Conservation (phyloP, 1,284 basidiomycete species). For the Ganoderma multipileum region DNA sequence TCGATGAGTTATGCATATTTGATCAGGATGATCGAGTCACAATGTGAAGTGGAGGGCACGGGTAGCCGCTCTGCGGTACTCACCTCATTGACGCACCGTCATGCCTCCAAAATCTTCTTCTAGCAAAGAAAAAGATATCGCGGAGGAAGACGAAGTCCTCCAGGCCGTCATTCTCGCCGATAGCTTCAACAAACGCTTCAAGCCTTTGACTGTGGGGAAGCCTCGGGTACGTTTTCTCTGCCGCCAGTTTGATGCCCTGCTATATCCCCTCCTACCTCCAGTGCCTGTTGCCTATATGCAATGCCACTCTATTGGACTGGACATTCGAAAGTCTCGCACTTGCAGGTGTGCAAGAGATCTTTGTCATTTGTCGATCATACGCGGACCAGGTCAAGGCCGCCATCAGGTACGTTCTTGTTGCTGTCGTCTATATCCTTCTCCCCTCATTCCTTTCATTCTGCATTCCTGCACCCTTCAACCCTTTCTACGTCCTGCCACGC, state of each 20-base stretch:
- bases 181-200: constrained; percentile 93
- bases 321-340: constrained; percentile 93
- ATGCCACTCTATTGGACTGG: constrained; percentile 93
- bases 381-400: constrained; percentile 83
- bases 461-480: constrained; percentile 10
- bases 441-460: constrained; percentile 7
- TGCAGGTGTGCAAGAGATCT: constrained; percentile 94
- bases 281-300: constrained; percentile 95
- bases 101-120: constrained; percentile 72
- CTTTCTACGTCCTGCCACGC: neutral
- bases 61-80: constrained; percentile 11
- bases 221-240: constrained; percentile 67
- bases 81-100: constrained; percentile 10
- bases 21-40: constrained; percentile 34
- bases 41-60: constrained; percentile 10
- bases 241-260: constrained; percentile 14
- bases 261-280: constrained; percentile 42
- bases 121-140: constrained; percentile 64
- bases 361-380: constrained; percentile 91
- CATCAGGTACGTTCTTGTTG: constrained; percentile 61
- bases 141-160: constrained; percentile 79
- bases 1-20: constrained; percentile 15
- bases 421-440: constrained; percentile 17
- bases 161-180: constrained; percentile 95
- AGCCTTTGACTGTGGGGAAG: constrained; percentile 84